A percentile compares a stretch with the other conserved stretches of the same genome.
Evolutionary conservation across 441 rosid genomes (phyloP).

Genomic region (Bocquillonia castaneifolia): DNA sequence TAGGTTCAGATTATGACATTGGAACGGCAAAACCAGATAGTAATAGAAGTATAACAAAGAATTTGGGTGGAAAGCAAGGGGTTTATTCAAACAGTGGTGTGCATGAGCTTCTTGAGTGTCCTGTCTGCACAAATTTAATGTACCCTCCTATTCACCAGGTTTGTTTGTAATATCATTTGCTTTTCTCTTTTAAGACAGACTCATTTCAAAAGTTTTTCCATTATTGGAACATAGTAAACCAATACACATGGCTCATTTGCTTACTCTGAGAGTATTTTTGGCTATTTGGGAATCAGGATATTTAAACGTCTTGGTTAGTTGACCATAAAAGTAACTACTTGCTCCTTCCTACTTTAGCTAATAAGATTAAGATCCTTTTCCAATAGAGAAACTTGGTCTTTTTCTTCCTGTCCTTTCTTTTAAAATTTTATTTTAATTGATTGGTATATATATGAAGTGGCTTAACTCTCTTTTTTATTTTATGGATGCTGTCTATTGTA

Average conservation of each 20-base stretch:
- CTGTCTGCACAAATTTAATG: slow-evolving; percentile 75
- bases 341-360: not conserved
- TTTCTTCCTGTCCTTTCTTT: not conserved
- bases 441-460: slow-evolving; percentile 1
- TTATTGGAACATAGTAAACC: no score
- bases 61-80: slow-evolving; percentile 34
- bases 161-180: slow-evolving; percentile 29
- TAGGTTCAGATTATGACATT: slow-evolving; percentile 29
- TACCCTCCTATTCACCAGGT: slow-evolving; percentile 83
- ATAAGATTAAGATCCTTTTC: not conserved
- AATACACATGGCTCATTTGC: not conserved
- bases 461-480: not conserved
- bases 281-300: not conserved
- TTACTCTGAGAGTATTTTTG: not conserved
- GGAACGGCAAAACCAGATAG: slow-evolving; percentile 27
- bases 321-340: not conserved
- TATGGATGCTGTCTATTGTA: slow-evolving; percentile 19
- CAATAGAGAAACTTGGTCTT: not conserved
- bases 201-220: not conserved
- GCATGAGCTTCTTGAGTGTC: slow-evolving; percentile 65
- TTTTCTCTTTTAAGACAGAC: not conserved
- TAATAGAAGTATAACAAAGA: slow-evolving; percentile 22
- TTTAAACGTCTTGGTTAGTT: not conserved
- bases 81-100: slow-evolving; percentile 44
- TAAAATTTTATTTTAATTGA: not conserved